Evolutionary conservation across 768 basidiomycete species (phyloP).

Genomic region (Rhizopogon rudus): DNA sequence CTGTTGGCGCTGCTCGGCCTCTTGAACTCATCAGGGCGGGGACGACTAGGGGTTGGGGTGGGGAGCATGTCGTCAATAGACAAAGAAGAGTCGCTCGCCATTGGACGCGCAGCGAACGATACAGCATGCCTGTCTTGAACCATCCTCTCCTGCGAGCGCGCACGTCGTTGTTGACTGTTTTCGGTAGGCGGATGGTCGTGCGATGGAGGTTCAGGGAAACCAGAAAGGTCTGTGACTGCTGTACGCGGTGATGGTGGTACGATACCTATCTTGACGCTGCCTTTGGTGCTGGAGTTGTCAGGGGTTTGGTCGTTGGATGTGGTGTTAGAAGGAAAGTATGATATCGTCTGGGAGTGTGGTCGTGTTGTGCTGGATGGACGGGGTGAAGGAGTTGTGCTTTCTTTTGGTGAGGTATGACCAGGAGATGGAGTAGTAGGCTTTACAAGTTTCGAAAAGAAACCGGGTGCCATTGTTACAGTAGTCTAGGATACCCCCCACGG

Average conservation of each 20-base stretch:
- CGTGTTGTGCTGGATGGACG: background rate
- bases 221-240: slow-evolving; percentile 14
- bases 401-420: background rate
- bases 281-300: slow-evolving; percentile 9
- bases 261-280: slow-evolving; percentile 27
- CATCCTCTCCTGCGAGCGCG: slow-evolving; percentile 26
- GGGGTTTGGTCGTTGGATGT: background rate
- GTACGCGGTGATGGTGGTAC: slow-evolving; percentile 23
- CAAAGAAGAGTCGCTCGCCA: slow-evolving; percentile 15
- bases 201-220: background rate
- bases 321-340: slow-evolving; percentile 5
- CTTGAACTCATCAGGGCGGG: slow-evolving; percentile 14
- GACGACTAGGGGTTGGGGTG: slow-evolving; percentile 21
- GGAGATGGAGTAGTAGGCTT: slow-evolving; percentile 13
- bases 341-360: slow-evolving; percentile 8
- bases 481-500: background rate
- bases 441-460: slow-evolving; percentile 27
- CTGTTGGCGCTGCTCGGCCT: slow-evolving; percentile 3
- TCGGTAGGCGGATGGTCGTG: slow-evolving; percentile 16
- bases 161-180: slow-evolving; percentile 19
- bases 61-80: slow-evolving; percentile 19
- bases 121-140: slow-evolving; percentile 28
- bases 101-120: slow-evolving; percentile 26
- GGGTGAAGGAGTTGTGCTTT: background rate
- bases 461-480: slow-evolving; percentile 17